Base-by-base conservation (phyloP, 345 rosid species). In the Eucalyptus tenuipes region DNA sequence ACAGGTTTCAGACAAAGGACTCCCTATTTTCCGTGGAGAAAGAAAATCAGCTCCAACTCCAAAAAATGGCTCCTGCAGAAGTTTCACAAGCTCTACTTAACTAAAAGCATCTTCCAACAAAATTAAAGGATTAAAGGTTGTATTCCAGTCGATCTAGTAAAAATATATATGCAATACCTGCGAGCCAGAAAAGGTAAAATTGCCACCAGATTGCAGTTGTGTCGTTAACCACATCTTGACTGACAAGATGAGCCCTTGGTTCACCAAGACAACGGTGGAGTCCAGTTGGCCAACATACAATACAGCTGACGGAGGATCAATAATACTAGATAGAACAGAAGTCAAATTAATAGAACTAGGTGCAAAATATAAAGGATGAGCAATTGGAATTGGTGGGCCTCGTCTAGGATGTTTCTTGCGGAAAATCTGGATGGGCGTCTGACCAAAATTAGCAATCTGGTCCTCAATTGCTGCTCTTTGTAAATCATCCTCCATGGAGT, bases 371-470 rank as follows among this genome's bases (percentile, higher is more conserved):
- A 97, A 93, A 33, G 98, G 99, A 93, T 96, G 99, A 86, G 98
- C 98, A 88, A 96, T 96, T 87, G 99, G 99, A 91, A 96, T 96
- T 55, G 99, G 99, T 18, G 97, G 98, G 85, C 99, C 99, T 92
- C 99, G 96, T 92, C 99, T 94, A 13, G 99, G 99, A 92, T 97
- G 99, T 89, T 95, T 96, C 90, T 97, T 97, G 66, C 98, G 97
- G 89, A 96, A 97, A 88, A 97, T 92, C 94, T 97, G 99, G 88
- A 95, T 96, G 66, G 99, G 99, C 45, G 99, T 97, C 91, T 97
- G 99, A 87, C 99, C 99, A 93, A 97, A 97, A 92, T 97, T 97
- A 48, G 99, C 99, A 87, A 97, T 97, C 92, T 97, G 99, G 91
- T 97, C 99, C 91, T 96, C 99, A 89, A 97, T 96, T 14, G 99